Evolutionary conservation across 2,329 filamentous ascomycete genomes (phyloP).

Genomic region (Myriangium duriaei): DNA sequence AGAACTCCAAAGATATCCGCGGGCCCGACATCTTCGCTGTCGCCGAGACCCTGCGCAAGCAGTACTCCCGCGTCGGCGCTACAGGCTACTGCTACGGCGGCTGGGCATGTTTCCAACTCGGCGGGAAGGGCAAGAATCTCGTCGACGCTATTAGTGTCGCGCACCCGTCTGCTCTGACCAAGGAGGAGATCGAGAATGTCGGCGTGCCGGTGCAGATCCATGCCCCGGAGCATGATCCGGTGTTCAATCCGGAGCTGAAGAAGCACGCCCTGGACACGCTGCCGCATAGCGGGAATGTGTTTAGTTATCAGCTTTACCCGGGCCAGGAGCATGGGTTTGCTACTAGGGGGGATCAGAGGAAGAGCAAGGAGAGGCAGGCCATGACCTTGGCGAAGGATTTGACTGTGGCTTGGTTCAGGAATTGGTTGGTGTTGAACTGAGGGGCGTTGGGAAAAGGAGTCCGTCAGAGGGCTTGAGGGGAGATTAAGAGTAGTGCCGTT

Average conservation of each 20-base stretch:
- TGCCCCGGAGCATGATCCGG: constrained; percentile 36
- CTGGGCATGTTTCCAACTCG: constrained; percentile 39
- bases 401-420: constrained; percentile 12
- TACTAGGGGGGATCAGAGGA: constrained; percentile 29
- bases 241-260: constrained; percentile 37
- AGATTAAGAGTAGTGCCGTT: too few species aligned
- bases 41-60: constrained; percentile 24
- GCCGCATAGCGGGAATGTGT: constrained; percentile 27
- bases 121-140: constrained; percentile 27
- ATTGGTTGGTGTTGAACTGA: constrained; percentile 9
- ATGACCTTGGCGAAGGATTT: constrained; percentile 34
- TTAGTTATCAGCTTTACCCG: constrained; percentile 41
- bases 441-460: too few species aligned
- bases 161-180: constrained; percentile 34
- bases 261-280: constrained; percentile 28
- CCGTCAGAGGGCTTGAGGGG: too few species aligned
- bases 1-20: constrained; percentile 15
- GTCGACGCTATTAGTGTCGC: constrained; percentile 35
- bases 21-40: constrained; percentile 28
- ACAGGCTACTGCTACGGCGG: constrained; percentile 41
- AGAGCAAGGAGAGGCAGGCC: constrained; percentile 30
- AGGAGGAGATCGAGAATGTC: constrained; percentile 35
- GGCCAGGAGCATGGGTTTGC: constrained; percentile 37
- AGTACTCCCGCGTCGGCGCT: constrained; percentile 29
- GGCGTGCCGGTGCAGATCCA: constrained; percentile 40